phyloP scores from a whole-genome alignment of 2,329 filamentous ascomycete species.

The Aureobasidium mangrovei region DNA sequence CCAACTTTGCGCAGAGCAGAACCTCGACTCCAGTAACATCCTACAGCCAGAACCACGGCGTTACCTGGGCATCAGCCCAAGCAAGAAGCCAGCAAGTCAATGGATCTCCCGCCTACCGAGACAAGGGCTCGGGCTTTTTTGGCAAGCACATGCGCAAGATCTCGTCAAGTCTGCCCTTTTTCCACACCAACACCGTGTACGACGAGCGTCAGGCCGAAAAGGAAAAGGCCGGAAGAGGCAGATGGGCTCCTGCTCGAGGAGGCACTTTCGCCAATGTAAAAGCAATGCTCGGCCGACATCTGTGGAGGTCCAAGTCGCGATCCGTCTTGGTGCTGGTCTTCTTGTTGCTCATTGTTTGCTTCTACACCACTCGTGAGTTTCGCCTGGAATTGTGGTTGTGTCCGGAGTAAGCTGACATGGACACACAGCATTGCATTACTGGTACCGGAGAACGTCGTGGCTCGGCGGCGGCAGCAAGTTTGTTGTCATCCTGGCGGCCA shows the following conservation, averaged over 20 bases:
- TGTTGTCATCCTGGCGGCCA: conserved; percentile 87
- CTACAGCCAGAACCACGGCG: conserved; percentile 44
- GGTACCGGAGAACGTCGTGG: conserved; percentile 62
- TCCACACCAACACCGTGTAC: conserved; percentile 46
- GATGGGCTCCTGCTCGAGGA: conserved; percentile 40
- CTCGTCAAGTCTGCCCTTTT: conserved; percentile 68
- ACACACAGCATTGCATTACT: conserved; percentile 43
- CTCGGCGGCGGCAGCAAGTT: conserved; percentile 83
- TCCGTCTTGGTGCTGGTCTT: conserved; percentile 52
- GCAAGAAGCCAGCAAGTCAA: conserved; percentile 64
- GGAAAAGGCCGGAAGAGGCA: conserved; percentile 60
- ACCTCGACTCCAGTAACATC: conserved; percentile 25
- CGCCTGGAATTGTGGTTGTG: neutral
- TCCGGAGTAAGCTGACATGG: neutral
- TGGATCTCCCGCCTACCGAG: conserved; percentile 67
- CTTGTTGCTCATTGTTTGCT: conserved; percentile 53
- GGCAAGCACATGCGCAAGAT: conserved; percentile 72
- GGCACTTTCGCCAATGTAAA: conserved; percentile 28
- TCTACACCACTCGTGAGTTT: conserved; percentile 68
- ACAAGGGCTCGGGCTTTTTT: conserved; percentile 79
- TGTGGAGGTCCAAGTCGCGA: conserved; percentile 58
- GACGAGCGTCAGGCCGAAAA: conserved; percentile 56
- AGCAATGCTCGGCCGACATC: conserved; percentile 27
- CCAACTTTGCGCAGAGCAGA: conserved; percentile 37
- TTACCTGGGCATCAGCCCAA: conserved; percentile 77